Conservation (phyloP, 306 rosid species). For the Aeschynomene evenia region DNA sequence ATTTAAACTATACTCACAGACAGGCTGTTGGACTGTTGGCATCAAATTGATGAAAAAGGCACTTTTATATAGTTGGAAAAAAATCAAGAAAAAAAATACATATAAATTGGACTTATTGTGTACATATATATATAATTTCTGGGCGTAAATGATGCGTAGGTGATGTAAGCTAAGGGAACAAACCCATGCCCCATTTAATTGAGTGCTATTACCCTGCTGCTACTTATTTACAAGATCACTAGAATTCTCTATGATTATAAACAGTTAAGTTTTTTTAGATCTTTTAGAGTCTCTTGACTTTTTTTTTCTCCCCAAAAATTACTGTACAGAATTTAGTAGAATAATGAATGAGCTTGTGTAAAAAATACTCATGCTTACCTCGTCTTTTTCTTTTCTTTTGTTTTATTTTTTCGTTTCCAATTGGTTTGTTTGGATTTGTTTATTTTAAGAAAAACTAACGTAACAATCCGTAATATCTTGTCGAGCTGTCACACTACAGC, state of each 20-base stretch:
- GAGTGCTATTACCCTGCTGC: neutral
- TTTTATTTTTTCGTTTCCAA: neutral
- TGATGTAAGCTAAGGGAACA: constrained; percentile 34
- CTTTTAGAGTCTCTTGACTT: neutral
- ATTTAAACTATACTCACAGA: neutral
- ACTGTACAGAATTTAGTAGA: neutral
- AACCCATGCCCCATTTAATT: constrained; percentile 20
- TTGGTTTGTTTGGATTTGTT: too few relatives aligned
- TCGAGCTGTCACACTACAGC: too few relatives aligned
- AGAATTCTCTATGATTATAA: constrained; percentile 4
- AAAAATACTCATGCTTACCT: neutral
- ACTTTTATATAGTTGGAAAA: neutral
- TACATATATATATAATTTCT: constrained; percentile 10
- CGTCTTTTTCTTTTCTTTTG: too few relatives aligned
- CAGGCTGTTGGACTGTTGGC: constrained; percentile 21
- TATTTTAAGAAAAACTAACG: too few relatives aligned
- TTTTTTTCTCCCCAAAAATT: neutral
- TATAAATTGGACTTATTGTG: constrained; percentile 15
- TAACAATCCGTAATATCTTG: too few relatives aligned
- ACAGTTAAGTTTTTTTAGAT: constrained; percentile 13
- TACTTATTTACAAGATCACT: neutral
- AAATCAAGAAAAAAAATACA: neutral
- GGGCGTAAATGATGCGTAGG: constrained; percentile 30
- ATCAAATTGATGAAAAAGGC: constrained; percentile 33
- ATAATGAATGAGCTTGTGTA: neutral